Conservation (phyloP, 805 yeast genomes). For the Pichia californica region DNA sequence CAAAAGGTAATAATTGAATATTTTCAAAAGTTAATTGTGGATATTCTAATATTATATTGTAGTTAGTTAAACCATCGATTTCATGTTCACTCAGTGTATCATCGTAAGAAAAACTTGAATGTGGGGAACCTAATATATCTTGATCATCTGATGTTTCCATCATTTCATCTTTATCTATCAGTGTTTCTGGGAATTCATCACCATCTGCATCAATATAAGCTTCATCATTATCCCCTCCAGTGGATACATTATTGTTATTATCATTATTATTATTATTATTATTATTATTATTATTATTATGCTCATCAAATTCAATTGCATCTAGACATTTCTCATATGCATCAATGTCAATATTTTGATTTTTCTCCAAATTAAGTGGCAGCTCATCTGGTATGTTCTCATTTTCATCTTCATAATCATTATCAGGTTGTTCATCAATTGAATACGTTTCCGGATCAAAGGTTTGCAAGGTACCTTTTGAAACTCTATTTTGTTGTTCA, state of each 20-base stretch:
- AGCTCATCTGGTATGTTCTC: too few species aligned
- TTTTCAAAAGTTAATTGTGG: conserved; percentile 41
- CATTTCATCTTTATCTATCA: conserved; percentile 28
- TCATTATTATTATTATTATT: too few species aligned
- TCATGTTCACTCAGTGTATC: conserved; percentile 22
- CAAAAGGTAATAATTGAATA: conserved; percentile 31
- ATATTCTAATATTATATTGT: conserved; percentile 28
- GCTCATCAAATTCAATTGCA: too few species aligned
- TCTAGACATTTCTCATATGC: too few species aligned
- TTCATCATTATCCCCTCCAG: background rate
- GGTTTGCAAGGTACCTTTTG: background rate
- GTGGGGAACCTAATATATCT: conserved; percentile 26
- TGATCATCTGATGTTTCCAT: conserved; percentile 27
- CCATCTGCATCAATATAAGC: background rate
- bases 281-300: too few species aligned
- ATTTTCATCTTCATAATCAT: background rate
- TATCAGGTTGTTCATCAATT: background rate
- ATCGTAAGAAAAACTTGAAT: conserved; percentile 23
- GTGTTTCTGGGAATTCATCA: conserved; percentile 24
- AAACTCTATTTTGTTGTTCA: too few species aligned
- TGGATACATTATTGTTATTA: too few species aligned
- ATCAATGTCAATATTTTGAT: too few species aligned
- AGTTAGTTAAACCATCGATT: conserved; percentile 29
- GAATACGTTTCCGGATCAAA: conserved; percentile 7
- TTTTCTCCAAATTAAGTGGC: too few species aligned